Evolutionary conservation across 176 grass and related monocot genomes (phyloP), one percentile per base, ranked within the genome.

Genomic region (Otatea glauca): DNA sequence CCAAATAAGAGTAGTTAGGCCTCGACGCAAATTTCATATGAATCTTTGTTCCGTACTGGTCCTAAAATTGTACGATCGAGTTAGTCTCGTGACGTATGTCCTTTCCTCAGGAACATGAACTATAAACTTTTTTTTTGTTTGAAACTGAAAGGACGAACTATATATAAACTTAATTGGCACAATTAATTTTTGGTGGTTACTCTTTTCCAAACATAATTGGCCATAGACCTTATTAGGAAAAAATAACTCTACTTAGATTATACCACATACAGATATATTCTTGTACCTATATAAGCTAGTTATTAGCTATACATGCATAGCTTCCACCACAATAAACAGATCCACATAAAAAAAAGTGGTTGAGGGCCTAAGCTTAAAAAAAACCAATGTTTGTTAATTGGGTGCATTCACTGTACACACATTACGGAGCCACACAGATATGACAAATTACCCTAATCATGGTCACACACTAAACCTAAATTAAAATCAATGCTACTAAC

Each of bases 381-480:
- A 6, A 70, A 75, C 43, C 67, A 38, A 59, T 68, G 64, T 13
- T 48, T 43, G 60, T 61, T 39, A 61, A 42, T 43, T 68, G 34
- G 84, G 72, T 70, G 79, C 64, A 77, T 77, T 62, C n/a, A 70
- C 63, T 83, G 72, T 83, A 47, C 29, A 13, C 53, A 51, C 54
- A 54, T 23, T 75, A 70, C 39, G 76, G 39, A 81, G 24, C n/a
- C n/a, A 20, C 9, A 60, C 45, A 82, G 38, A 90, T 65, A 72
- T 38, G 56, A 86, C 88, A 86, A 83, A n/a, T n/a, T n/a, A 63
- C 29, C 35, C 79, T 74, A 90, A 77, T 86, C 48, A 86, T 86
- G 47, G 83, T 58, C 58, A 37, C 64, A 72, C 77, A 38, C 83
- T 50, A 77, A 81, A 15, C 45, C 27, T 79, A 35, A 25, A 66